Evolutionary conservation across 176 grass and related monocot species (phyloP).

Genomic region (Tuctoria greenei): DNA sequence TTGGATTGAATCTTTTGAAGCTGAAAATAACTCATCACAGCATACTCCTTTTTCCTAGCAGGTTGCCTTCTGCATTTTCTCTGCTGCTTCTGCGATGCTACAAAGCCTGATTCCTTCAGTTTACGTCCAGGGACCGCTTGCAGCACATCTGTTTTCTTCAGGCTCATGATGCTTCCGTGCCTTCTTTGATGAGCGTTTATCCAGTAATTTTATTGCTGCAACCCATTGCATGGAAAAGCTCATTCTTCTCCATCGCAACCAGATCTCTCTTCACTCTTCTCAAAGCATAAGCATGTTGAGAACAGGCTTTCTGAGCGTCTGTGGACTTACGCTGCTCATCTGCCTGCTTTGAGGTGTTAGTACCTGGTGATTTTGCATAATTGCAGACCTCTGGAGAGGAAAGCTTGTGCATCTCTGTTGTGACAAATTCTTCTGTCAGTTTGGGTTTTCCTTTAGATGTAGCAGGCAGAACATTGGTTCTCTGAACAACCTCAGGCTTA

Average conservation of each 20-base stretch:
- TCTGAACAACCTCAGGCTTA: constrained; percentile 14
- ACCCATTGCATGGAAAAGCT: not conserved
- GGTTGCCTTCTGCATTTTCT: constrained; percentile 15
- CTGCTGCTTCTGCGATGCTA: constrained; percentile 4
- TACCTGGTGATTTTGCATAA: not conserved
- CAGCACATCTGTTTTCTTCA: not conserved
- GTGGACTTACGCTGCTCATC: not conserved
- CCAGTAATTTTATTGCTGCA: constrained; percentile 2
- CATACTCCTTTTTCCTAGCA: constrained; percentile 32
- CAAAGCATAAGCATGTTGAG: not conserved
- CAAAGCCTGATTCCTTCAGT: not conserved
- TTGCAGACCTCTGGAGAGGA: not conserved
- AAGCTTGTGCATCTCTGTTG: not conserved
- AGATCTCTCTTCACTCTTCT: constrained; percentile 6
- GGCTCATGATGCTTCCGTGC: not conserved
- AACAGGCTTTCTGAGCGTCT: constrained; percentile 16
- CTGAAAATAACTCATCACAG: constrained; percentile 48
- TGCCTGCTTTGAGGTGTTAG: not conserved
- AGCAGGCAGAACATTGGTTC: constrained; percentile 10
- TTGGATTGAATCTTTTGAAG: too few species aligned
- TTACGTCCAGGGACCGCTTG: constrained; percentile 9
- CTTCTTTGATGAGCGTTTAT: constrained; percentile 9
- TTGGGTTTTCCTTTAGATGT: not conserved
- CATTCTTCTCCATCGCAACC: constrained; percentile 9
- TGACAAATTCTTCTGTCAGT: not conserved